These are phyloP conservation scores for Penicillium manginii DNA, from an alignment of 495 filamentous ascomycete genomes.

Conservation along the genomic window DNA sequence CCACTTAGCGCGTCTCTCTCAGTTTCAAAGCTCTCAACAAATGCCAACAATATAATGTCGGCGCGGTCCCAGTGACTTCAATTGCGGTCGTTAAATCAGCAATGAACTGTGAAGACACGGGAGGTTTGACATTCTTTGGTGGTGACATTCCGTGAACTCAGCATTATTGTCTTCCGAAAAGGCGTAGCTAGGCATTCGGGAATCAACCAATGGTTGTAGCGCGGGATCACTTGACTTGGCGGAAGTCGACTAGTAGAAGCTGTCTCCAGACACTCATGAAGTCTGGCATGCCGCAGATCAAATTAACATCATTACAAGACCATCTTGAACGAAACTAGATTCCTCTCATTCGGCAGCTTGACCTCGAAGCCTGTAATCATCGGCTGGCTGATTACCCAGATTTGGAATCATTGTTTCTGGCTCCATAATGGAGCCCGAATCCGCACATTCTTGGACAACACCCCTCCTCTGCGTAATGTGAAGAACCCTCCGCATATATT, in stretches of 20 bases:
- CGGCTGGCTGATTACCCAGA: not conserved
- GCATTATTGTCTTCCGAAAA: too few species aligned
- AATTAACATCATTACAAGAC: not conserved
- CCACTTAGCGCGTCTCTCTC: too few species aligned
- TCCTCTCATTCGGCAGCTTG: not conserved
- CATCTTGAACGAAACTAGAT: not conserved
- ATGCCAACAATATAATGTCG: too few species aligned
- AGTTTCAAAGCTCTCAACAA: too few species aligned
- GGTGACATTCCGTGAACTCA: too few species aligned
- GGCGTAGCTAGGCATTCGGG: too few species aligned
- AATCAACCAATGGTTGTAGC: not conserved
- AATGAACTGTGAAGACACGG: too few species aligned
- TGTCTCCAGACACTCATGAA: not conserved
- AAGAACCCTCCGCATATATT: not conserved
- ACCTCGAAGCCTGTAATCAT: not conserved
- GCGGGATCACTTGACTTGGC: not conserved
- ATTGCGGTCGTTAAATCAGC: too few species aligned
- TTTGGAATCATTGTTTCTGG: not conserved
- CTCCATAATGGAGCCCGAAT: not conserved
- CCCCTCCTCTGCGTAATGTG: not conserved
- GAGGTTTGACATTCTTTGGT: too few species aligned
- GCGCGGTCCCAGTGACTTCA: too few species aligned
- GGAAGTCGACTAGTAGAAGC: not conserved
- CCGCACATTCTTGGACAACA: not conserved
- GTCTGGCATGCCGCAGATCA: not conserved